Percentiles rank a stretch among this genome's conserved stretches.
These are phyloP conservation scores for Claviceps lovelessii DNA, from an alignment of 2,329 filamentous ascomycete species.

Conservation along the genomic window DNA sequence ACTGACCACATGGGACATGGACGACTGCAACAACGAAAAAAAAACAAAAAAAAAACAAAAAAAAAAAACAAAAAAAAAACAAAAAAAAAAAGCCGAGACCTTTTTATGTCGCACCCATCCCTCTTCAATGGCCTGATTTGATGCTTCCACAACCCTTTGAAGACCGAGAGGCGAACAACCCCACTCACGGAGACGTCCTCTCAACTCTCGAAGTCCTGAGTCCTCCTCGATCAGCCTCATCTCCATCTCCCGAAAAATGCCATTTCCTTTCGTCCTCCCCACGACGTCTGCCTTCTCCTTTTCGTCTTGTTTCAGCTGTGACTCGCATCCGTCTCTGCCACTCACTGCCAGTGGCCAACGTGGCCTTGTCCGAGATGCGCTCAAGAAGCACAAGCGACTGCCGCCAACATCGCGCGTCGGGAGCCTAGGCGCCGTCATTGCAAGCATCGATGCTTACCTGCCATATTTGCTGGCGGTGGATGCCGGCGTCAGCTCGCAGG, in stretches of 20 bases:
- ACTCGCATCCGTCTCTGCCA: slow-evolving; percentile 79
- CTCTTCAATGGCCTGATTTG: not conserved
- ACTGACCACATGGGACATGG: not conserved
- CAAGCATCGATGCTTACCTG: slow-evolving; percentile 61
- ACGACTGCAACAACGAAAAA: too few species aligned
- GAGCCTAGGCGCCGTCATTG: slow-evolving; percentile 55
- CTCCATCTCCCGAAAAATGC: slow-evolving; percentile 43
- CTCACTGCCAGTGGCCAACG: slow-evolving; percentile 71
- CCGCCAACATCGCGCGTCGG: slow-evolving; percentile 53
- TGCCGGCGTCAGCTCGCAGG: slow-evolving; percentile 45
- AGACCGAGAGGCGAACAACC: not conserved
- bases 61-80: too few species aligned
- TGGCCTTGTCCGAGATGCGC: slow-evolving; percentile 63
- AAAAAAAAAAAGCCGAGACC: not conserved
- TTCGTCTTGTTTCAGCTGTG: slow-evolving; percentile 59
- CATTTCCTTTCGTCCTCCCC: slow-evolving; percentile 74
- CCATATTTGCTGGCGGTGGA: slow-evolving; percentile 73
- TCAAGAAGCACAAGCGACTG: slow-evolving; percentile 87
- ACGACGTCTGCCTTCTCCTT: slow-evolving; percentile 83
- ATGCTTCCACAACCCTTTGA: not conserved
- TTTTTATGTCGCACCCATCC: not conserved
- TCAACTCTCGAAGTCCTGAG: not conserved
- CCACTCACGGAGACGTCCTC: not conserved
- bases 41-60: too few species aligned
- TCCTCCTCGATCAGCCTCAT: not conserved